A percentile compares a stretch with the other conserved stretches of the same genome.
phyloP scores from a whole-genome alignment of 306 rosid genomes.

The Glycine soja region DNA sequence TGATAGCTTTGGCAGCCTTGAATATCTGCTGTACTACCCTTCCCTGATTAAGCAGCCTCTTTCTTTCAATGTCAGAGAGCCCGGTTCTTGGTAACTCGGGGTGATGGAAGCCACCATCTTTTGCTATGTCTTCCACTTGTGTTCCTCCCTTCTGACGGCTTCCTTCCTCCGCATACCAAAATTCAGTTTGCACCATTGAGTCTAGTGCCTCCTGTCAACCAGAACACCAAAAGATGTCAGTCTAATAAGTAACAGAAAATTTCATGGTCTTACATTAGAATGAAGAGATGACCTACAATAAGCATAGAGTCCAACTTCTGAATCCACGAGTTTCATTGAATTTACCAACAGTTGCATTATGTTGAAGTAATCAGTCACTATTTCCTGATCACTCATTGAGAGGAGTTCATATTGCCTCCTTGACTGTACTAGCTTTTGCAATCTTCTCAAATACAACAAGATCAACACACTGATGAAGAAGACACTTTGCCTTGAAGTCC shows the following conservation, averaged over 20 bases:
- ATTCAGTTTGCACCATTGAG: slow-evolving; percentile 82
- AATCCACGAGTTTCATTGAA: too few species aligned
- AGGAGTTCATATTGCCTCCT: too few species aligned
- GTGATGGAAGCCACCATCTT: slow-evolving; percentile 91
- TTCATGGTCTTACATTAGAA: slow-evolving; percentile 26
- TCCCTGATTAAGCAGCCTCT: slow-evolving; percentile 69
- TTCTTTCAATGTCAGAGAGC: slow-evolving; percentile 69
- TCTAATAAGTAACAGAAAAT: not conserved
- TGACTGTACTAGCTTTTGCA: too few species aligned
- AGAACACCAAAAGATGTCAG: slow-evolving; percentile 27
- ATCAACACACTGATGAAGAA: too few species aligned
- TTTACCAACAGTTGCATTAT: too few species aligned
- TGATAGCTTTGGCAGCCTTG: slow-evolving; percentile 87
- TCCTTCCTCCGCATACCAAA: slow-evolving; percentile 83
- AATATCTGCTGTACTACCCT: slow-evolving; percentile 77
- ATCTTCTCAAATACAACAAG: too few species aligned
- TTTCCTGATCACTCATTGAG: too few species aligned
- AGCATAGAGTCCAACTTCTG: slow-evolving; percentile 92
- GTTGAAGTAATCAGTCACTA: too few species aligned
- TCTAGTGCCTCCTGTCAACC: slow-evolving; percentile 75
- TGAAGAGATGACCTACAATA: slow-evolving; percentile 68
- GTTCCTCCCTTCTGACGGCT: slow-evolving; percentile 77
- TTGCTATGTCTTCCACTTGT: slow-evolving; percentile 57
- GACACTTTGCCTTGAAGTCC: too few species aligned
- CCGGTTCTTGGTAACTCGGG: slow-evolving; percentile 76